These are phyloP conservation scores for Coniferiporia sulphurascens DNA, from an alignment of 1,284 basidiomycete species.

Conservation along the genomic window DNA sequence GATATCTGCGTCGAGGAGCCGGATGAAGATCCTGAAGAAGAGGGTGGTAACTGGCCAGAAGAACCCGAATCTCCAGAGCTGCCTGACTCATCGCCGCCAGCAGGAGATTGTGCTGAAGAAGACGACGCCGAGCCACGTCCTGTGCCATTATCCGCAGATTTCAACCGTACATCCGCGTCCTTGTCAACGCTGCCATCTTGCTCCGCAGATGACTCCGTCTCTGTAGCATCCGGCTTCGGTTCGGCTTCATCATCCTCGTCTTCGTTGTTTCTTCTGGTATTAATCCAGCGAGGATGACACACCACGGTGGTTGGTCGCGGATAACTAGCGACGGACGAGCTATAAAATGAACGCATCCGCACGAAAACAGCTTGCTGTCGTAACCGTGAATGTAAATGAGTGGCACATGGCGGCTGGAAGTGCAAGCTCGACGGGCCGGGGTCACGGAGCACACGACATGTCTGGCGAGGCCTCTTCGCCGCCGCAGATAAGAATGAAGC, in stretches of 20 bases:
- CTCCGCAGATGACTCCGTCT: slow-evolving; percentile 13
- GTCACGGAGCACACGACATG: slow-evolving; percentile 16
- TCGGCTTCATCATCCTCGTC: slow-evolving; percentile 12
- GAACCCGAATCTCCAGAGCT: slow-evolving; percentile 23
- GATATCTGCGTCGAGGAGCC: slow-evolving; percentile 56
- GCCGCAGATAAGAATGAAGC: slow-evolving; percentile 3
- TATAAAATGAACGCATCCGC: slow-evolving; percentile 15
- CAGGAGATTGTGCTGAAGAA: slow-evolving; percentile 25
- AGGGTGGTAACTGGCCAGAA: slow-evolving; percentile 30
- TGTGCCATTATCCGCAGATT: slow-evolving; percentile 21
- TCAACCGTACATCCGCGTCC: slow-evolving; percentile 16
- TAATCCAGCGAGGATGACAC: slow-evolving; percentile 29
- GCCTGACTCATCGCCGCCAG: slow-evolving; percentile 17
- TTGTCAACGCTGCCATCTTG: slow-evolving; percentile 1
- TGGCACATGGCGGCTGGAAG: background rate
- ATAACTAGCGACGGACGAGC: slow-evolving; percentile 7
- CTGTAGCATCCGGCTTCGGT: slow-evolving; percentile 8
- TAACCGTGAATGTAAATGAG: background rate
- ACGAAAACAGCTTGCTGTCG: background rate
- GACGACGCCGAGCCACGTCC: slow-evolving; percentile 22
- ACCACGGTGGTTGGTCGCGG: slow-evolving; percentile 23
- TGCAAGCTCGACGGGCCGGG: slow-evolving; percentile 10
- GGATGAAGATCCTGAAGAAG: slow-evolving; percentile 32
- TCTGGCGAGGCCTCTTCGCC: slow-evolving; percentile 1
- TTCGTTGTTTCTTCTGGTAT: slow-evolving; percentile 17